Evolutionary conservation across 2,329 filamentous ascomycete species (phyloP).

Genomic region (Didymella pinodella): DNA sequence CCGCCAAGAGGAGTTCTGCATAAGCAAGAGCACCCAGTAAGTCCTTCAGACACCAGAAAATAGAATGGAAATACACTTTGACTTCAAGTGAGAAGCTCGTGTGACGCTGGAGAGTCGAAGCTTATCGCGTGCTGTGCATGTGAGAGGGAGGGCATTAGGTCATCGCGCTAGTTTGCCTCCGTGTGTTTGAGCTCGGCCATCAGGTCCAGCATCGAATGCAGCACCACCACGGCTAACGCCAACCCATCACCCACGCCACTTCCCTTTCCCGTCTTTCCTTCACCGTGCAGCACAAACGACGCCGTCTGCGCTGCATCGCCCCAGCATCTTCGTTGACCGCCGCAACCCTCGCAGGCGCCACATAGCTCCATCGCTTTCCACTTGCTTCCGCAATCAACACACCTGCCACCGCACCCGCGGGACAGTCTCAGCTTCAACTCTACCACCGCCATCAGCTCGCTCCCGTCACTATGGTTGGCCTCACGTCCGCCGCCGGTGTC

Average conservation of each 20-base stretch:
- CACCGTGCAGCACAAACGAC: conserved; percentile 27
- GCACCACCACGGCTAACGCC: conserved; percentile 41
- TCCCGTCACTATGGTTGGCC: conserved; percentile 75
- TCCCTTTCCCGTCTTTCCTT: conserved; percentile 45
- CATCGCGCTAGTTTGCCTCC: conserved; percentile 24
- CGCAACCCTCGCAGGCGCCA: conserved; percentile 40
- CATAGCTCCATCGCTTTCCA: conserved; percentile 50
- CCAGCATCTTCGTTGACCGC: conserved; percentile 25
- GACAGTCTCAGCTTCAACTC: conserved; percentile 23
- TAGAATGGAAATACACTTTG: not conserved
- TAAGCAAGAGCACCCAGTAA: not conserved
- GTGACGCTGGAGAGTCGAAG: conserved; percentile 17
- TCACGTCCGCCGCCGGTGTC: conserved; percentile 92
- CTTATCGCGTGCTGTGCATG: conserved; percentile 23
- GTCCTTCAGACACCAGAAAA: not conserved
- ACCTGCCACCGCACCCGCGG: conserved; percentile 34
- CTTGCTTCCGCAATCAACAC: conserved; percentile 41
- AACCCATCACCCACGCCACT: conserved; percentile 40
- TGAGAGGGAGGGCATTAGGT: conserved; percentile 23
- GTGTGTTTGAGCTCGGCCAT: conserved; percentile 32
- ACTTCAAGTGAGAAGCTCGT: not conserved
- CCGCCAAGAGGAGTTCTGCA: not conserved
- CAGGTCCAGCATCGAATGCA: conserved; percentile 39
- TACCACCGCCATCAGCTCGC: conserved; percentile 21
- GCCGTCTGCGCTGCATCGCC: conserved; percentile 23